phyloP scores from a whole-genome alignment of 192 early-diverging fungal genomes.

The Podila horticola region DNA sequence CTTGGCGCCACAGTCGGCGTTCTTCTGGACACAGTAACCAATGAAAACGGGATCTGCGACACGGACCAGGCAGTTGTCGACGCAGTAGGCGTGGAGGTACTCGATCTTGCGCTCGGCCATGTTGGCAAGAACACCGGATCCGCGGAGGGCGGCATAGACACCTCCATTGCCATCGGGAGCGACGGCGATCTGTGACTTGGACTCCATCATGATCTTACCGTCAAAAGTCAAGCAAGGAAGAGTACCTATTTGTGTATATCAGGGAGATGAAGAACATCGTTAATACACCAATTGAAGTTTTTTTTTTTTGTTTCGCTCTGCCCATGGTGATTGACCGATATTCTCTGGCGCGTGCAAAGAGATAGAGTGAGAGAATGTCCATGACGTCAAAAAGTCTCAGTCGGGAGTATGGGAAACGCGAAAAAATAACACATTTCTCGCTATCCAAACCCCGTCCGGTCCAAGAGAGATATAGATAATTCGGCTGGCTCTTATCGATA shows the following conservation, averaged over 20 bases:
- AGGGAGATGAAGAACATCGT: not conserved
- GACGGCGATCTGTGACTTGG: conserved; percentile 78
- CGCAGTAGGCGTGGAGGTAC: conserved; percentile 95
- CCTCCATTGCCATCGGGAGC: conserved; percentile 95
- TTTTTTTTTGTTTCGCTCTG: not conserved
- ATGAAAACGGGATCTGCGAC: conserved; percentile 98
- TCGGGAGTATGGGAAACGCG: not conserved
- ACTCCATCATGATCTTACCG: conserved; percentile 95
- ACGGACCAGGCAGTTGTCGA: conserved; percentile 97
- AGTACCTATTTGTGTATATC: conserved; percentile 62
- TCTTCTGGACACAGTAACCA: conserved; percentile 89
- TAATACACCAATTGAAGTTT: not conserved
- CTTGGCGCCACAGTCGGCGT: conserved; percentile 95
- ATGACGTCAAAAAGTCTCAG: conserved; percentile 1
- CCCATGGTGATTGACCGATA: not conserved
- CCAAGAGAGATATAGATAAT: too few relatives aligned
- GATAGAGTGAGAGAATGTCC: too few relatives aligned
- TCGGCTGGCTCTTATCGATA: too few relatives aligned
- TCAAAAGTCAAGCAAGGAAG: conserved; percentile 92
- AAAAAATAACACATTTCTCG: not conserved
- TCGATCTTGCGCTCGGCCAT: conserved; percentile 85
- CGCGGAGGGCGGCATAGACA: conserved; percentile 92
- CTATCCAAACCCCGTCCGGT: not conserved
- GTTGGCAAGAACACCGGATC: conserved; percentile 83
- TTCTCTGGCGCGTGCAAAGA: too few relatives aligned